Conservation (phyloP, 176 grass and related monocot genomes). For the Musa itinerans region DNA sequence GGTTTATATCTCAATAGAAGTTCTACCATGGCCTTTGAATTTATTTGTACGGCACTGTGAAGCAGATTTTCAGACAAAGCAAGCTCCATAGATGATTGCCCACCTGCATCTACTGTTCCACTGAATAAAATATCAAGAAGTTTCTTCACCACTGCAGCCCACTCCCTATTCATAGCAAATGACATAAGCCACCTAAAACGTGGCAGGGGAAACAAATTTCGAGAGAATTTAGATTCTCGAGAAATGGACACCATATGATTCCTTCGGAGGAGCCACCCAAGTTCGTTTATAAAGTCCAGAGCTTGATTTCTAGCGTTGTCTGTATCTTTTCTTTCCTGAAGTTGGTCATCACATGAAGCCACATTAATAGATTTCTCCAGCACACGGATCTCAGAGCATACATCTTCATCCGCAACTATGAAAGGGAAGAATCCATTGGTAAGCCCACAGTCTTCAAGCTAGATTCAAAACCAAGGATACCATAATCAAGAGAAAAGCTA, state of each 20-base stretch:
- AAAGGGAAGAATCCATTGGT: slow-evolving; percentile 75
- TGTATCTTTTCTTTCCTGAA: slow-evolving; percentile 17
- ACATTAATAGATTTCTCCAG: slow-evolving; percentile 60
- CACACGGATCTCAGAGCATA: slow-evolving; percentile 77
- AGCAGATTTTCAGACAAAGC: slow-evolving; percentile 68
- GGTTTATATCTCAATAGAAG: slow-evolving; percentile 60
- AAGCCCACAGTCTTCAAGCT: slow-evolving; percentile 55
- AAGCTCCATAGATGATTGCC: slow-evolving; percentile 59
- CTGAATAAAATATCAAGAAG: slow-evolving; percentile 79
- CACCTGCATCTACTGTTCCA: slow-evolving; percentile 53
- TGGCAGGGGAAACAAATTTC: slow-evolving; percentile 35
- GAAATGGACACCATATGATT: slow-evolving; percentile 32
- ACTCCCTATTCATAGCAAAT: slow-evolving; percentile 70
- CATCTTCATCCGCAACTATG: slow-evolving; percentile 54
- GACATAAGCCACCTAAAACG: slow-evolving; percentile 64
- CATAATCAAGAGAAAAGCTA: slow-evolving; percentile 15
- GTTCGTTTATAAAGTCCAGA: slow-evolving; percentile 78
- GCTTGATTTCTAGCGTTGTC: slow-evolving; percentile 53
- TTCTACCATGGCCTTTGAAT: slow-evolving; percentile 56
- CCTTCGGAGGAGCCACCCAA: slow-evolving; percentile 88
- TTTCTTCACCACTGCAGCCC: slow-evolving; percentile 75
- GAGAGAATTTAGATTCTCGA: slow-evolving; percentile 19
- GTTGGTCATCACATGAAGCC: slow-evolving; percentile 14
- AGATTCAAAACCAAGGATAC: not conserved
- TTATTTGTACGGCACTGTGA: slow-evolving; percentile 51